Conservation (phyloP, 2,329 filamentous ascomycete species). For the Parastagonospora nodorum region DNA sequence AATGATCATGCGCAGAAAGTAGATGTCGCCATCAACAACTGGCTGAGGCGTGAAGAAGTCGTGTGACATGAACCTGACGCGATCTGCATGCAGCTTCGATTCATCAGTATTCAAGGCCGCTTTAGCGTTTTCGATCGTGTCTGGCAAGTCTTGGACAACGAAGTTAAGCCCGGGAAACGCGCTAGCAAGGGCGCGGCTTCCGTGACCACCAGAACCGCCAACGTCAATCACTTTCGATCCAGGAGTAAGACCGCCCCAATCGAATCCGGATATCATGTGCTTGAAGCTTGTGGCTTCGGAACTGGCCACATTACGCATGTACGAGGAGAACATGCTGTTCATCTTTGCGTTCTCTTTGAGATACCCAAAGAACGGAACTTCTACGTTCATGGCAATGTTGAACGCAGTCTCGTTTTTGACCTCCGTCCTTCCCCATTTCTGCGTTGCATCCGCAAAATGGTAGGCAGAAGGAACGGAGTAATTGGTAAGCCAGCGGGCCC, state of each 20-base stretch:
- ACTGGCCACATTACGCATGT: slow-evolving; percentile 3
- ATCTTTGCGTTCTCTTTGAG: slow-evolving; percentile 1
- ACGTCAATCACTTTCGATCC: slow-evolving; percentile 3
- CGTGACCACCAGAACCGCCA: slow-evolving; percentile 5
- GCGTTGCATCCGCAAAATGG: slow-evolving; percentile 5
- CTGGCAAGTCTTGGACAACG: slow-evolving; percentile 11
- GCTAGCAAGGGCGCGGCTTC: slow-evolving; percentile 7
- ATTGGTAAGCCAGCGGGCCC: neutral
- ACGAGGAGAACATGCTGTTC: neutral
- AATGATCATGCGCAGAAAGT: slow-evolving; percentile 39
- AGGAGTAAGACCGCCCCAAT: neutral
- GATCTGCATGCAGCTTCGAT: neutral
- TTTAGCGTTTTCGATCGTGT: neutral
- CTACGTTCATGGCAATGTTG: slow-evolving; percentile 7
- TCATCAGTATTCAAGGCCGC: neutral
- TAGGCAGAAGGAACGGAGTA: slow-evolving; percentile 1
- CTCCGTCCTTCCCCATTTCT: slow-evolving; percentile 7
- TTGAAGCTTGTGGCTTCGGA: slow-evolving; percentile 2
- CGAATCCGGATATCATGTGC: slow-evolving; percentile 2
- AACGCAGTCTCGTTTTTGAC: slow-evolving; percentile 6
- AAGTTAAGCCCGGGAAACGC: neutral
- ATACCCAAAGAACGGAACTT: slow-evolving; percentile 7
- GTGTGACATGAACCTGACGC: slow-evolving; percentile 4
- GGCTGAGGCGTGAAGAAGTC: slow-evolving; percentile 18
- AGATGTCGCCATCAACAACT: slow-evolving; percentile 13